These are phyloP conservation scores for Argentina anserina DNA, from an alignment of 306 rosid species.

Conservation along the genomic window DNA sequence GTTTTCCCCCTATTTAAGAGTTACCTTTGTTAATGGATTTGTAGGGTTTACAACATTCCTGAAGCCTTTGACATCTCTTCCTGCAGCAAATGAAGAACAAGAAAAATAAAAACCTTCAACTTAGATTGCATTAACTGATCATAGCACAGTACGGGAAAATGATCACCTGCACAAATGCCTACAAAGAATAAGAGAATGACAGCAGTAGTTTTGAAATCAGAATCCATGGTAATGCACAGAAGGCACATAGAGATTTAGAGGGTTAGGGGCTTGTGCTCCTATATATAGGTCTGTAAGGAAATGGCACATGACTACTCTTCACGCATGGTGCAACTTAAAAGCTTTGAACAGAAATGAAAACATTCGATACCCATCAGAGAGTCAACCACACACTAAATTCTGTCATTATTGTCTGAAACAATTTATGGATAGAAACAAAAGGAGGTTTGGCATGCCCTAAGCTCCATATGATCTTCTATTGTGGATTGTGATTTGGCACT, in stretches of 20 bases:
- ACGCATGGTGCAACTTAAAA: constrained; percentile 13
- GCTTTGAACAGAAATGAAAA: background rate
- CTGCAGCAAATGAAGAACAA: constrained; percentile 14
- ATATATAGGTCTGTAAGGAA: constrained; percentile 11
- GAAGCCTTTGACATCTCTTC: constrained; percentile 37
- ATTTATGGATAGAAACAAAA: background rate
- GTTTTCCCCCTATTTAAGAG: background rate
- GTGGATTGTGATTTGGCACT: background rate
- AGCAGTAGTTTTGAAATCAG: constrained; percentile 9
- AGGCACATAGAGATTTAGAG: background rate
- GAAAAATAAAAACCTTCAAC: background rate
- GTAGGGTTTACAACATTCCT: constrained; percentile 21
- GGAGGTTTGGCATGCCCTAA: constrained; percentile 7
- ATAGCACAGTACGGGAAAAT: background rate
- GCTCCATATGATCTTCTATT: background rate
- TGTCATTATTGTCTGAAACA: background rate
- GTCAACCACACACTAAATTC: constrained; percentile 18
- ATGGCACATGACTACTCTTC: background rate
- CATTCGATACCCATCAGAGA: constrained; percentile 9
- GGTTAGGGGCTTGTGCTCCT: background rate
- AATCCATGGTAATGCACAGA: constrained; percentile 14
- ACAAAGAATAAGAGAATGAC: constrained; percentile 30
- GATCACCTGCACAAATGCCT: constrained; percentile 49
- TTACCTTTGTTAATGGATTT: constrained; percentile 39
- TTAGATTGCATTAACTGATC: background rate